Conservation (phyloP, 2,329 filamentous ascomycete genomes). For the Penicillium frequentans region DNA sequence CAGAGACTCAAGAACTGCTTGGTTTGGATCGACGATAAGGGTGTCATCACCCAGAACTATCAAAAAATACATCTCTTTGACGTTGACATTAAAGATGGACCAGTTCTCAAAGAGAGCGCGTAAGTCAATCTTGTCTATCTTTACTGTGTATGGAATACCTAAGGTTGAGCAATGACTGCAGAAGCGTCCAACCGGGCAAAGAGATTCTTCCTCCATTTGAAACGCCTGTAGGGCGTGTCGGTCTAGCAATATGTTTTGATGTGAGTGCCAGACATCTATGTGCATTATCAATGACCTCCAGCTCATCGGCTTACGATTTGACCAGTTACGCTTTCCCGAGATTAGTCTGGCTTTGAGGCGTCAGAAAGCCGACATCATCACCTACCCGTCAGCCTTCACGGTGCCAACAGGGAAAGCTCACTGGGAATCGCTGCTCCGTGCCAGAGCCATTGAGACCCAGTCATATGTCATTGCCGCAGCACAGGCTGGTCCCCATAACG, state of each 20-base stretch:
- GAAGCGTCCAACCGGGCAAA: conserved; percentile 67
- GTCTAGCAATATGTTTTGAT: conserved; percentile 86
- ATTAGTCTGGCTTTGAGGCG: conserved; percentile 66
- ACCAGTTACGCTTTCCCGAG: conserved; percentile 73
- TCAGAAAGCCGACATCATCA: conserved; percentile 70
- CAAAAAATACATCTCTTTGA: conserved; percentile 94
- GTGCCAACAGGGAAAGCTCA: conserved; percentile 80
- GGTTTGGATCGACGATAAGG: conserved; percentile 65
- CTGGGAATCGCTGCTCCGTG: conserved; percentile 77
- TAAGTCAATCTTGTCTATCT: conserved; percentile 23
- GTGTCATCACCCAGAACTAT: conserved; percentile 65
- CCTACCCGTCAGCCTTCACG: conserved; percentile 90
- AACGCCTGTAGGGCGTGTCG: conserved; percentile 73
- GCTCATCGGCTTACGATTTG: background rate
- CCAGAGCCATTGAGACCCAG: conserved; percentile 85
- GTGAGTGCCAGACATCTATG: conserved; percentile 32
- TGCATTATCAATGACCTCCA: background rate
- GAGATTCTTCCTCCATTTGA: conserved; percentile 67
- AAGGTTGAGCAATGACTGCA: conserved; percentile 13
- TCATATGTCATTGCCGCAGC: conserved; percentile 84
- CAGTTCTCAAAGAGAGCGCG: conserved; percentile 62
- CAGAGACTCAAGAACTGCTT: conserved; percentile 62
- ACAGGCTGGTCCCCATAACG: conserved; percentile 74
- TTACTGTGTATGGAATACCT: background rate
- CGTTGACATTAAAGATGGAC: conserved; percentile 58